Base-by-base conservation (phyloP, 208 protist species). In the Phytomonas francai region DNA sequence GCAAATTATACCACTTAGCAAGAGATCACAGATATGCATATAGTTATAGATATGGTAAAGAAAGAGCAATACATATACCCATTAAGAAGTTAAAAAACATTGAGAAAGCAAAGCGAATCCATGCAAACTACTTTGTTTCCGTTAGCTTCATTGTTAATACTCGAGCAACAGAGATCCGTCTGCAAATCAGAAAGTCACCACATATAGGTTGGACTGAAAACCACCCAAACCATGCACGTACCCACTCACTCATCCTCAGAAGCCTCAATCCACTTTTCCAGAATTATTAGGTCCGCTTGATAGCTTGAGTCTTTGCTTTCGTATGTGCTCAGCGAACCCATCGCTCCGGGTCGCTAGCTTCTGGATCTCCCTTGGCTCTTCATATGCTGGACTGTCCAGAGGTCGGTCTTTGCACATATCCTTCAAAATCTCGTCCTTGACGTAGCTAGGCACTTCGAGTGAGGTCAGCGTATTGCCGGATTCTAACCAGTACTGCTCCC, bases 401-500 rank as follows among this genome's bases (percentile, higher is more conserved):
- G 58, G 59, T 14, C 89, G 76, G 6, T 82, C 76, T 45, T 77
- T 12, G 57, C 77, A 80, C 86, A 95, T 92, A 19, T 93, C 87
- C 9, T 78, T 36, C 11, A 95, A 54, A 36, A 95, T 79, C 28
- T 88, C 85, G 58, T 92, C 85, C 76, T 95, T 95, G 16, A 95
- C 72, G 57, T 77, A 84, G 8, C 51, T 64, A 0, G 89, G 89
- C 30, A 95, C 81, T 12, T 57, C 72, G 6, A 81, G 81, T 1
- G 84, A 91, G 28, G 78, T 42, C 19, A 95, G 73, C 42, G 78
- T 85, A 63, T 80, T 81, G 49, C 84, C 84, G 2, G 81, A 84
- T 72, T 95, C 89, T 60, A 90, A 87, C 87, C 89, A 95, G 70
- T 93, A 93, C 62, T 93, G 84, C 66, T 95, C 87, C 0, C 87